phyloP scores from a whole-genome alignment of 306 rosid genomes.

The Trifolium pratense region DNA sequence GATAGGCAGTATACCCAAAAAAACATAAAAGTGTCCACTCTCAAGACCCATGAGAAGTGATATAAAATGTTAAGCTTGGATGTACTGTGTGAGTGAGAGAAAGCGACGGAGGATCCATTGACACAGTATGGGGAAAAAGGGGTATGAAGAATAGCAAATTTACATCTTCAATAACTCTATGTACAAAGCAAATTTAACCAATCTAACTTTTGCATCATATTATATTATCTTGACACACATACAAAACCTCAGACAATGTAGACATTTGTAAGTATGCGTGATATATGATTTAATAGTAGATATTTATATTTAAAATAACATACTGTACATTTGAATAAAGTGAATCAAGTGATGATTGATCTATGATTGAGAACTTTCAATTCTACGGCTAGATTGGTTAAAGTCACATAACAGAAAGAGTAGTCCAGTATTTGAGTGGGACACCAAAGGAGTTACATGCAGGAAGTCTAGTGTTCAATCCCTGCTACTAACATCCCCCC shows the following conservation, averaged over 20 bases:
- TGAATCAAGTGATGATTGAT: background rate
- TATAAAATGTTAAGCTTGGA: background rate
- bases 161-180: background rate
- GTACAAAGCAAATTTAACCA: background rate
- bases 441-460: background rate
- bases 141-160: background rate
- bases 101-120: background rate
- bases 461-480: background rate
- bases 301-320: background rate
- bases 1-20: background rate
- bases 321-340: background rate
- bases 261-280: background rate
- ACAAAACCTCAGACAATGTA: background rate
- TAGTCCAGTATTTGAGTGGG: background rate
- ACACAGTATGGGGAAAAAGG: background rate
- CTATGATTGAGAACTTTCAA: background rate
- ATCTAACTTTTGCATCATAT: background rate
- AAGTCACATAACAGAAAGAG: background rate
- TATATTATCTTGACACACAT: background rate
- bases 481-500: background rate
- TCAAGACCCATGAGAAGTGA: background rate
- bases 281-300: background rate
- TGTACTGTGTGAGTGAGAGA: background rate
- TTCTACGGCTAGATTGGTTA: background rate
- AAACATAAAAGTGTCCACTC: slow-evolving; percentile 1